Conservation (phyloP, 2,329 filamentous ascomycete species). For the Beauveria caledonica region DNA sequence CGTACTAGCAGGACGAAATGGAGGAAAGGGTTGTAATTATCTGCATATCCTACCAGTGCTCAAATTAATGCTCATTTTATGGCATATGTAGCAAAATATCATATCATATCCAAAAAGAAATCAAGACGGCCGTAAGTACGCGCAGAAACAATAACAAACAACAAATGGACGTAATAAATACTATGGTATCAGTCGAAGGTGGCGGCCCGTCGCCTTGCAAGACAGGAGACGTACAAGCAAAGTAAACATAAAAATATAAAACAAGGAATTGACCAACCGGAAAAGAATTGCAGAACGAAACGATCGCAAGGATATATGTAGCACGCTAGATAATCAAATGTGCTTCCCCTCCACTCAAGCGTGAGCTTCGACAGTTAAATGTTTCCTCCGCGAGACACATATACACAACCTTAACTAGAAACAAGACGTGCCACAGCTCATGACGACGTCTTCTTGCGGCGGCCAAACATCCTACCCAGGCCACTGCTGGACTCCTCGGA, state of each 20-base stretch:
- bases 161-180: neutral
- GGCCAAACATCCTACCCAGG: constrained; percentile 40
- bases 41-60: no score
- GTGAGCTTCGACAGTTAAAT: neutral
- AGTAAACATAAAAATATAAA: neutral
- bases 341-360: neutral
- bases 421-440: neutral
- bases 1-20: no score
- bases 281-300: neutral
- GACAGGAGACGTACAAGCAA: neutral
- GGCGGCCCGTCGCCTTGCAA: neutral
- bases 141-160: neutral
- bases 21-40: no score
- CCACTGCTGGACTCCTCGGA: constrained; percentile 32
- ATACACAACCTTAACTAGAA: neutral
- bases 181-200: constrained; percentile 2
- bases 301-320: neutral
- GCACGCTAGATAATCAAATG: constrained; percentile 1
- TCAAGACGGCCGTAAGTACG: neutral
- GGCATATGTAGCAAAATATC: no score
- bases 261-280: no score
- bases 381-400: neutral
- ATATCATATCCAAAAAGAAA: neutral
- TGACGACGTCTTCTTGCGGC: constrained; percentile 39
- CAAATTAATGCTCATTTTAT: neutral